Evolutionary conservation across 192 early-diverging fungal genomes (phyloP).

Genomic region (Fimicolochytrium jonesii): DNA sequence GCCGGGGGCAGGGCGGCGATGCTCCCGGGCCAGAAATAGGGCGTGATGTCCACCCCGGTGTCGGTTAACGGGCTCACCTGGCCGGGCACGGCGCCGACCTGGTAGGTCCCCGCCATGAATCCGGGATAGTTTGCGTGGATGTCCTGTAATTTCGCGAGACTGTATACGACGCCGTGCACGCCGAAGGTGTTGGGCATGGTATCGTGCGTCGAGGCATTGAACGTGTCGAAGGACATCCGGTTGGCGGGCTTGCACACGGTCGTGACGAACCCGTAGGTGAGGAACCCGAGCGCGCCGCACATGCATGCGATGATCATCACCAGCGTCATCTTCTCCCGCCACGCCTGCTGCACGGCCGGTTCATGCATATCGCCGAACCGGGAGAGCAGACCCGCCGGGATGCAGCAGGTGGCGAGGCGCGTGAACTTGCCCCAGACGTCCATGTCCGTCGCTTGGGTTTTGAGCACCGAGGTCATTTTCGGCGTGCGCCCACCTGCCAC

Average conservation of each 20-base stretch:
- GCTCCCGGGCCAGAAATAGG: constrained; percentile 20
- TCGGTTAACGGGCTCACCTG: not conserved
- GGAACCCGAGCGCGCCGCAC: constrained; percentile 49
- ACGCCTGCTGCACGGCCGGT: constrained; percentile 81
- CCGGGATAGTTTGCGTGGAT: constrained; percentile 17
- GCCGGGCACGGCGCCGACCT: not conserved
- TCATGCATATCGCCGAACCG: constrained; percentile 66
- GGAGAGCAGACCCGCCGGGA: constrained; percentile 60
- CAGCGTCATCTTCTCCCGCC: constrained; percentile 94
- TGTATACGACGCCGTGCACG: constrained; percentile 36
- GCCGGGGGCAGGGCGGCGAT: not conserved
- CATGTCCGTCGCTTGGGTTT: not conserved
- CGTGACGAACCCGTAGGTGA: constrained; percentile 43
- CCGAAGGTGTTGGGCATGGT: constrained; percentile 14
- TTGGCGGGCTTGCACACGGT: constrained; percentile 15
- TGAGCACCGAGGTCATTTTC: not conserved
- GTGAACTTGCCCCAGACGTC: constrained; percentile 66
- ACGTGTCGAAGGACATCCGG: constrained; percentile 1
- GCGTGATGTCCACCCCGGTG: constrained; percentile 31
- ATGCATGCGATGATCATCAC: constrained; percentile 79
- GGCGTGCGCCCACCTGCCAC: constrained; percentile 8
- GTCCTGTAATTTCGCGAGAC: constrained; percentile 16
- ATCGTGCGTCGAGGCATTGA: not conserved
- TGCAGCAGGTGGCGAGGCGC: constrained; percentile 67
- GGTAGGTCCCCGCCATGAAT: constrained; percentile 17